Base-by-base conservation (phyloP, 192 early-diverging fungal genomes). In the Coemansia sp. region DNA sequence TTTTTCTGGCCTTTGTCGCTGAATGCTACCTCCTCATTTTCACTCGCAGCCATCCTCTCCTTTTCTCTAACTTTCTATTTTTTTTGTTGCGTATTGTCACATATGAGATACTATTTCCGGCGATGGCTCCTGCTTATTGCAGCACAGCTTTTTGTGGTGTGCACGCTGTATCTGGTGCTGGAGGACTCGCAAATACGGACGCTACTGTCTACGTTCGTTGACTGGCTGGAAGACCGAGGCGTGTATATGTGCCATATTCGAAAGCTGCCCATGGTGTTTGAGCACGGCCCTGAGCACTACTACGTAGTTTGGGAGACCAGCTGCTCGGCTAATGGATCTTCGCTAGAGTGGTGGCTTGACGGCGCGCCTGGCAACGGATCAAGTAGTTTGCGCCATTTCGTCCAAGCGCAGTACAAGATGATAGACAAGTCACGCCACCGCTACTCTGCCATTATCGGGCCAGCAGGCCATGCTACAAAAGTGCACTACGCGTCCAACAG, bases 261-360 rank as follows among this genome's bases (percentile, higher is more conserved):
- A 28, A 82, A 82, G 56, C 62, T 55, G 2, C 79, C 79, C 20
- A 65, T 67, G 65, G 50, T 74, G 12, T 82, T 71, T 42, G 75
- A 71, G 31, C 79, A 82, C 33, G 79, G 71, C 33, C 68, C 74
- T 55, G 21, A 26, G 59, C 59, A 74, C 69, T 76, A 77, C 47
- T 82, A 77, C 34, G 59, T 82, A 16, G 71, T 77, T 18, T 82
- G 79, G 79, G 79, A 82, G 45, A 82, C 75, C 2, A 70, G 71
- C 0, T 82, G 79, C 26, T 35, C 59, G 1, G 59, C 62, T 8
- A 56, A 61, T 16, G 28, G 55, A 13, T 65, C 69, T 6, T 21
- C 70, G 18, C 45, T 82, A 2, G 72, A 82, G 35, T 82, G 79
- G 79, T 77, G 74, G 79, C 10, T 43, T 0, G 68, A 74, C 41